These are phyloP conservation scores for Macrophomina tecta DNA, from an alignment of 2,329 filamentous ascomycete genomes.

Conservation along the genomic window DNA sequence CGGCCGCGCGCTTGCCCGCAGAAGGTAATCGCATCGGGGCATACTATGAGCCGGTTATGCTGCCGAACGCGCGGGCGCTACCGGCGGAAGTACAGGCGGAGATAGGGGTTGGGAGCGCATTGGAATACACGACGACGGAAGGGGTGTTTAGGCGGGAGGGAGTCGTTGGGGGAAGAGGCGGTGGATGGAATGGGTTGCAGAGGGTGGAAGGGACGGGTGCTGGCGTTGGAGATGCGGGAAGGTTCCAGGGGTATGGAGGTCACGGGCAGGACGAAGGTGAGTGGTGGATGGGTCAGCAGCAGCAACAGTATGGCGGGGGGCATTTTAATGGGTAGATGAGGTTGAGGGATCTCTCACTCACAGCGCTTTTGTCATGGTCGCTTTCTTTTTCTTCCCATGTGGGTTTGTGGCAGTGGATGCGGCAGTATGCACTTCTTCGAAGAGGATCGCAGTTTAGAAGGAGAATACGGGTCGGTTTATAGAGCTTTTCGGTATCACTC, in stretches of 20 bases:
- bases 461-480: no score
- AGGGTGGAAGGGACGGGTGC: neutral
- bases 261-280: neutral
- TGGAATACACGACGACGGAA: neutral
- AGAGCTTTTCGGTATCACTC: no score
- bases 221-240: neutral
- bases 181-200: neutral
- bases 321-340: conserved; percentile 8
- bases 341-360: neutral
- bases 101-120: neutral
- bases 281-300: neutral
- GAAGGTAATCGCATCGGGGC: neutral
- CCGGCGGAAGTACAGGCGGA: neutral
- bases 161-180: neutral
- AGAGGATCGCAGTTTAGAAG: no score
- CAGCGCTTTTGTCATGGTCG: neutral
- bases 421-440: no score
- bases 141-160: neutral
- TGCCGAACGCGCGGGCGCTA: neutral
- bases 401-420: no score
- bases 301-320: neutral
- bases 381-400: no score
- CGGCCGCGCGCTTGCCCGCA: neutral
- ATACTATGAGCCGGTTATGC: conserved; percentile 14
- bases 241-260: neutral